Base-by-base conservation (phyloP, 1,284 basidiomycete species). In the Pseudozyma pruni region DNA sequence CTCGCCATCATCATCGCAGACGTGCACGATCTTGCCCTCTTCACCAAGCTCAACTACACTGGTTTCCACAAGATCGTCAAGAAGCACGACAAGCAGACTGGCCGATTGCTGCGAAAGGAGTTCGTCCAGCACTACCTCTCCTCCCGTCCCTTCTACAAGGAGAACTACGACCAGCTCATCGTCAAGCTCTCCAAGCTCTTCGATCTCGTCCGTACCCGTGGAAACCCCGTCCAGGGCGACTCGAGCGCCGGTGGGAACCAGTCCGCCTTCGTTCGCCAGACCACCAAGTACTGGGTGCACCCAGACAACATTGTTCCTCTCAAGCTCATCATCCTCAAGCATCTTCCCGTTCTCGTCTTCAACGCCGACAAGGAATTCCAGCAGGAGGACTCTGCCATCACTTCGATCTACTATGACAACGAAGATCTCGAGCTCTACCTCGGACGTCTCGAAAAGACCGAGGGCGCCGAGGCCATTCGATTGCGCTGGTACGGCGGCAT, bases 21-120 rank as follows among this genome's bases (percentile, higher is more conserved):
- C 79, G 95, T 98, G 8, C 96, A 99, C 82, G 96, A 99, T 83
- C 87, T 99, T 25, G 94, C 95, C 11, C 85, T 95, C 51, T 95
- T 94, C 83, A 80, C 73, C 91, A 98, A 98, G 84, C 87, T 98
- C 70, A 97, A 97, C 83, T 93, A 83, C 72, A 85, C 96, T 1
- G 96, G 96, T 9, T 99, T 99, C 84, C 91, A 97, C 87, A 99
- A 99, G 85, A 98, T 98, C 70, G 87, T 98, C 70, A 98, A 98
- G 87, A 92, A 92, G 89, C 91, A 92, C 81, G 91, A 92, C 81
- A 88, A 88, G 85, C 84, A 86, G 71, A 88, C 87, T 14, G 86
- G 85, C n/a, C 86, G 85, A 63, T 83, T 85, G 27, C 81, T 88
- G 43, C 86, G 87, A 76, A 84, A 85, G 40, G 85, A 86, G 32